phyloP scores from a whole-genome alignment of 2,329 filamentous ascomycete species.

The Rhynchosporium secalis region DNA sequence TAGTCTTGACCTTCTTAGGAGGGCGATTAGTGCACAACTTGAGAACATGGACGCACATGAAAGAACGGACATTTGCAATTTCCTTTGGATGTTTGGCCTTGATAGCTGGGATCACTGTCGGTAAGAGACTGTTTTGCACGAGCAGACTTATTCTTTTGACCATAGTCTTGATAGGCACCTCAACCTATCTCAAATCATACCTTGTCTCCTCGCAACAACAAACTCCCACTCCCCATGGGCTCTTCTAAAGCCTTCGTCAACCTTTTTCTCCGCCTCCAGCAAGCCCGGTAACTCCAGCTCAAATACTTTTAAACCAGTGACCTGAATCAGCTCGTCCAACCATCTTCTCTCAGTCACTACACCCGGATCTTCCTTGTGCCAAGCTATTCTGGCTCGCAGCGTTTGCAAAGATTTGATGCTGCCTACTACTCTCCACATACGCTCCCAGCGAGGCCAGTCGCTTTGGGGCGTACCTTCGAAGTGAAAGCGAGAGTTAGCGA shows the following conservation, averaged over 20 bases:
- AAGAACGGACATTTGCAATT: too few relatives aligned
- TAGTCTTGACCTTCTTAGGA: neutral
- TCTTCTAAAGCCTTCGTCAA: constrained; percentile 14
- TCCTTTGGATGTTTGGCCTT: too few relatives aligned
- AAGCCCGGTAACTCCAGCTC: constrained; percentile 24
- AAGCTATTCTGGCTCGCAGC: constrained; percentile 24
- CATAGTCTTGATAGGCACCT: neutral
- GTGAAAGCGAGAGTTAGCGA: constrained; percentile 20
- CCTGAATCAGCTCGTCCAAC: constrained; percentile 27
- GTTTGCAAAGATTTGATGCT: constrained; percentile 27
- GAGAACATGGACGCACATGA: neutral
- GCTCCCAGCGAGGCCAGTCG: constrained; percentile 28
- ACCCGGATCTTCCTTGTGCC: constrained; percentile 21
- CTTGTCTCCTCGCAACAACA: constrained; percentile 4
- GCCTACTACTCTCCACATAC: constrained; percentile 28
- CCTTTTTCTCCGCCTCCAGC: constrained; percentile 14
- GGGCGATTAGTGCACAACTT: neutral
- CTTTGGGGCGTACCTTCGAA: constrained; percentile 22
- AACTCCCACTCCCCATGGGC: constrained; percentile 13
- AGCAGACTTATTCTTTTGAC: neutral
- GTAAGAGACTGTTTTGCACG: too few relatives aligned
- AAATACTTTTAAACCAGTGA: constrained; percentile 22
- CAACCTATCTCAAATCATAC: neutral
- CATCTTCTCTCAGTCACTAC: constrained; percentile 24
- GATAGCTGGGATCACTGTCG: too few relatives aligned